These are phyloP conservation scores for Vitis hybrid DNA, from an alignment of 177 flowering plant species.

Conservation along the genomic window DNA sequence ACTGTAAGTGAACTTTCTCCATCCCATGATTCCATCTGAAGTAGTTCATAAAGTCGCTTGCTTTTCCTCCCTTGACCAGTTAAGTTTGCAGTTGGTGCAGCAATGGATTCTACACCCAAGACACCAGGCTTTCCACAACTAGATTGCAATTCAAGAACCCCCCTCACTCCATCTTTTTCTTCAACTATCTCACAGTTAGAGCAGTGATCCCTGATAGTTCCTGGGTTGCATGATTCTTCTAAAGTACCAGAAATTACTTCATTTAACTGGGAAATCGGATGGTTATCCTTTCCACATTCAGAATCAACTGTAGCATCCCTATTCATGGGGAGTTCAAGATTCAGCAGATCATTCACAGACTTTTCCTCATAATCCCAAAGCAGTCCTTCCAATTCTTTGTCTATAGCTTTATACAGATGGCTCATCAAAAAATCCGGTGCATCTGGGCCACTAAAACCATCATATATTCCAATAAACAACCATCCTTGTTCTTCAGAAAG, in stretches of 20 bases:
- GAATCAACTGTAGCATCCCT: slow-evolving; percentile 14
- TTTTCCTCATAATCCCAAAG: slow-evolving; percentile 39
- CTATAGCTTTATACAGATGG: slow-evolving; percentile 38
- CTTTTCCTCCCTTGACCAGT: slow-evolving; percentile 52
- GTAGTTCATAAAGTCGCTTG: slow-evolving; percentile 59
- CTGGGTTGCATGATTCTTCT: slow-evolving; percentile 17
- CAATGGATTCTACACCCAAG: slow-evolving; percentile 15
- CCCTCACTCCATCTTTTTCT: slow-evolving; percentile 28
- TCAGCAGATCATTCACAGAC: slow-evolving; percentile 22
- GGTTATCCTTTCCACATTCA: slow-evolving; percentile 18
- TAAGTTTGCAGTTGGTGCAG: slow-evolving; percentile 25
- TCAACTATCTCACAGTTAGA: slow-evolving; percentile 40
- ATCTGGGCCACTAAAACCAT: slow-evolving; percentile 57
- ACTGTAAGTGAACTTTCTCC: slow-evolving; percentile 24
- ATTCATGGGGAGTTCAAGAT: slow-evolving; percentile 20
- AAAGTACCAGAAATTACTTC: slow-evolving; percentile 17
- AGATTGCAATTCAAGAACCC: slow-evolving; percentile 8
- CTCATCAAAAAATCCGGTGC: slow-evolving; percentile 51
- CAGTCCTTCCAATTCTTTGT: slow-evolving; percentile 43
- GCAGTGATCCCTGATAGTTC: slow-evolving; percentile 8
- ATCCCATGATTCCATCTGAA: slow-evolving; percentile 52
- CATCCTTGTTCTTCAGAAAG: slow-evolving; percentile 60
- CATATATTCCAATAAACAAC: slow-evolving; percentile 54
- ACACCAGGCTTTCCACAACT: slow-evolving; percentile 13
- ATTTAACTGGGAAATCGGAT: slow-evolving; percentile 12